Evolutionary conservation across 495 filamentous ascomycete genomes (phyloP).

Genomic region (Trichocladium antarcticum): DNA sequence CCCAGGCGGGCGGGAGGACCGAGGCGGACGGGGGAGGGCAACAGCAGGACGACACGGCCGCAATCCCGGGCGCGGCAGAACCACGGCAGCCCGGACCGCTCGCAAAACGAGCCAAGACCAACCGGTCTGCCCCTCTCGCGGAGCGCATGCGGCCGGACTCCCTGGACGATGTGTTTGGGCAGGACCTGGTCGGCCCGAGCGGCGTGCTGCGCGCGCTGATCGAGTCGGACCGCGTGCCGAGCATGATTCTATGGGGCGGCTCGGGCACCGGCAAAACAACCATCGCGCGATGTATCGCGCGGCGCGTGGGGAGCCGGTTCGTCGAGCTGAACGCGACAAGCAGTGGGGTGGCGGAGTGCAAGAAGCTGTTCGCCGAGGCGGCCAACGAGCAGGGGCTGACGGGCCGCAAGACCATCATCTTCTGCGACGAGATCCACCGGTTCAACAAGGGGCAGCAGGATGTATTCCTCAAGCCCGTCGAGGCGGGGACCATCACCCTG

Average conservation of each 20-base stretch:
- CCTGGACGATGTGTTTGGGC: slow-evolving; percentile 80
- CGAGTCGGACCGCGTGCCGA: slow-evolving; percentile 74
- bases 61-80: slow-evolving; percentile 4
- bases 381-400: slow-evolving; percentile 70
- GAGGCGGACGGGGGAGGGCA: slow-evolving; percentile 11
- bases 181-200: slow-evolving; percentile 75
- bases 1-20: slow-evolving; percentile 15
- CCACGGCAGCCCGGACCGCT: slow-evolving; percentile 10
- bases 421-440: slow-evolving; percentile 95
- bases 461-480: slow-evolving; percentile 87
- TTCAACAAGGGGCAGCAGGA: slow-evolving; percentile 93
- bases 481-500: slow-evolving; percentile 78
- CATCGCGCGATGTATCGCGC: slow-evolving; percentile 87
- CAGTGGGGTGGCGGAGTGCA: slow-evolving; percentile 81
- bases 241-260: slow-evolving; percentile 90
- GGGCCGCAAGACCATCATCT: slow-evolving; percentile 86
- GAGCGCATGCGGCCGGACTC: slow-evolving; percentile 84
- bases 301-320: slow-evolving; percentile 67
- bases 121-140: slow-evolving; percentile 70
- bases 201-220: slow-evolving; percentile 86
- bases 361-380: slow-evolving; percentile 84
- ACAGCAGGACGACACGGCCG: slow-evolving; percentile 2
- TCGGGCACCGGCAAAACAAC: slow-evolving; percentile 95
- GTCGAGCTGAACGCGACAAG: slow-evolving; percentile 95
- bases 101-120: slow-evolving; percentile 52